Conservation (phyloP, 495 filamentous ascomycete genomes). For the Penicillium herquei region DNA sequence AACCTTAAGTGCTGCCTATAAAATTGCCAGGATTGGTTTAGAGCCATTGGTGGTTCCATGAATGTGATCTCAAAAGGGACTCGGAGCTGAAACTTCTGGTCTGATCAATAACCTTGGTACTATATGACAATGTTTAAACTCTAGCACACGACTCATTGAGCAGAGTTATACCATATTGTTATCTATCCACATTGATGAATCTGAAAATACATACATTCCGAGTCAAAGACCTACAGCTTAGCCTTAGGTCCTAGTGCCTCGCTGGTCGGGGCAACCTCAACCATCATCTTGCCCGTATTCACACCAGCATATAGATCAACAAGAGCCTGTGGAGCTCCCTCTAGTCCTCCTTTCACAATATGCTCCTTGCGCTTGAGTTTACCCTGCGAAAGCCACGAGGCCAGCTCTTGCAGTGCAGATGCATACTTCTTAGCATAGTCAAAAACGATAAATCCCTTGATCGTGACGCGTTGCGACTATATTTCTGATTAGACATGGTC, state of each 20-base stretch:
- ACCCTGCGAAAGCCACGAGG: slow-evolving; percentile 51
- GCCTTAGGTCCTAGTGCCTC: slow-evolving; percentile 30
- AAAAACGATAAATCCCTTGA: slow-evolving; percentile 58
- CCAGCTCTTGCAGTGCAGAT: slow-evolving; percentile 45
- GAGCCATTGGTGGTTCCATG: no score
- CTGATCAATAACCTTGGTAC: no score
- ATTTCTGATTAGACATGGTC: slow-evolving; percentile 15
- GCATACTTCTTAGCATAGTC: slow-evolving; percentile 49
- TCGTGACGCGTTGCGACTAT: slow-evolving; percentile 48
- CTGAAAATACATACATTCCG: no score
- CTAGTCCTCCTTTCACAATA: slow-evolving; percentile 51
- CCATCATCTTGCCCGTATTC: slow-evolving; percentile 55
- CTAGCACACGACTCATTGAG: no score
- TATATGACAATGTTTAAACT: no score
- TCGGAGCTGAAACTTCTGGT: no score
- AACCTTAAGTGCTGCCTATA: no score
- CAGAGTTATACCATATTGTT: no score
- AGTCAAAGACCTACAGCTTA: slow-evolving; percentile 22
- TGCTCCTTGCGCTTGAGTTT: slow-evolving; percentile 57
- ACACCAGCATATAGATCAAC: slow-evolving; percentile 49
- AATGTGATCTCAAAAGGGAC: no score
- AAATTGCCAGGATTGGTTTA: no score
- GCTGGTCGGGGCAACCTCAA: slow-evolving; percentile 40
- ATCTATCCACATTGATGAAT: no score
- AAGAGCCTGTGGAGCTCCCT: slow-evolving; percentile 47